Evolutionary conservation across 768 basidiomycete genomes (phyloP), one percentile per base, ranked within the genome.

Genomic region (Albatrellus ellisii): DNA sequence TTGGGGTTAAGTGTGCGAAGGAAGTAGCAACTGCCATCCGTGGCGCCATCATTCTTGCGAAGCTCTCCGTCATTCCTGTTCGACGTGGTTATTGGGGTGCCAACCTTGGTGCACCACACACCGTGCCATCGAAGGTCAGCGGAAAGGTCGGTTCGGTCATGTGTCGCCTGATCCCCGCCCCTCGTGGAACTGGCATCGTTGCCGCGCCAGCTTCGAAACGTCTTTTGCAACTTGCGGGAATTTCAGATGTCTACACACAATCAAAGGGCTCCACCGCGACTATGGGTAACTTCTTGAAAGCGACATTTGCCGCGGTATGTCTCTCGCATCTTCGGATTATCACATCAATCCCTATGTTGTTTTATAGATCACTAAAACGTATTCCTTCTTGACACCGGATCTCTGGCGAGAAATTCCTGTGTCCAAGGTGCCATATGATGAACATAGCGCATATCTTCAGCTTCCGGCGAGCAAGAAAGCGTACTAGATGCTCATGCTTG

Each of bases 41-140:
- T 57, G 95, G 95, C 49, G 95, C 95, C 52, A 98, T 99, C 75
- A 91, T 97, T 68, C 78, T 91, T 50, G 95, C 95, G 59, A 99
- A 99, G 62, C 77, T 99, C 52, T 90, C 89, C 36, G 88, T 98
- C 61, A 82, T 98, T 59, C 95, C 95, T 54, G 95, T 99, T 50
- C 86, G 95, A 56, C 73, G 95, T 67, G 95, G 95, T 54, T 99
- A 99, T 77, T 99, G 95, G 95, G 95, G 95, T 71, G 87, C 90
- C 56, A 86, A 89, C 57, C 92, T 99, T 56, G 91, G 90, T 68
- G 89, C 94, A 59, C 95, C 95, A 44, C 95, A 99, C 72, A 99
- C 95, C 47, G 92, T 99, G 43, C 95, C 95, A 34, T 88, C 86
- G 59, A 99, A 99, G 69, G 92, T 97, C 59, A 82, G 81, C 65